Evolutionary conservation across 108 stramenopile genomes (phyloP).

Genomic region (Cyclotella cryptica): DNA sequence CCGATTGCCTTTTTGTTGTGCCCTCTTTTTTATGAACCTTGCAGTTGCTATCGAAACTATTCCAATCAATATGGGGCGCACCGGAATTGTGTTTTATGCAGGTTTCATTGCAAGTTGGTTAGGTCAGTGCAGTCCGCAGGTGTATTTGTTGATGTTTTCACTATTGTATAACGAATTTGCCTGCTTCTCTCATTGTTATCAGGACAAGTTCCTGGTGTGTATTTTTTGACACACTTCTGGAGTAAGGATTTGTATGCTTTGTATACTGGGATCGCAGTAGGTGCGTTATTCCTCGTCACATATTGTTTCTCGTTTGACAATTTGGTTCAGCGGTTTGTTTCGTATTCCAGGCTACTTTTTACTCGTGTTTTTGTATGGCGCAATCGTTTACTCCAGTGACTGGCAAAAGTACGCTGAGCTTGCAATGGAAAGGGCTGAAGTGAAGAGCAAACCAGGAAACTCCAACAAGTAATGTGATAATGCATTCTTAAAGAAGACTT

Average conservation of each 20-base stretch:
- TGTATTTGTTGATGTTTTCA: not conserved
- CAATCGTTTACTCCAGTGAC: conserved; percentile 44
- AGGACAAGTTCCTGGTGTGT: conserved; percentile 83
- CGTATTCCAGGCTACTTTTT: conserved; percentile 32
- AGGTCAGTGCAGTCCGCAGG: not conserved
- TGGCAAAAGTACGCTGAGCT: conserved; percentile 64
- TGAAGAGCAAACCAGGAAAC: not conserved
- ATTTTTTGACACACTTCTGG: conserved; percentile 72
- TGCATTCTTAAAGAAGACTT: not conserved
- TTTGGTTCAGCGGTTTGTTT: not conserved
- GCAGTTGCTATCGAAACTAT: conserved; percentile 80
- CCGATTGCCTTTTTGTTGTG: conserved; percentile 61
- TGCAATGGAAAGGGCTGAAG: conserved; percentile 55
- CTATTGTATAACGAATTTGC: not conserved
- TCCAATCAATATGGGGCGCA: conserved; percentile 78
- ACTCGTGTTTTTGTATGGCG: conserved; percentile 28
- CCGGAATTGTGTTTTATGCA: conserved; percentile 71
- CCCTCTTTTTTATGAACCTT: conserved; percentile 84
- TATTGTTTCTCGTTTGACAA: not conserved
- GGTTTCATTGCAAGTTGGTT: conserved; percentile 76
- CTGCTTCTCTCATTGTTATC: not conserved
- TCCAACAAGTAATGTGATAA: not conserved
- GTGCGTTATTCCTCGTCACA: conserved; percentile 11
- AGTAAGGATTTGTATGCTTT: conserved; percentile 72
- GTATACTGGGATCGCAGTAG: conserved; percentile 77